Percentiles rank a stretch among this genome's conserved stretches.
These are phyloP conservation scores for Plasmodium fragile DNA, from an alignment of 169 alveolate species.

Conservation along the genomic window DNA sequence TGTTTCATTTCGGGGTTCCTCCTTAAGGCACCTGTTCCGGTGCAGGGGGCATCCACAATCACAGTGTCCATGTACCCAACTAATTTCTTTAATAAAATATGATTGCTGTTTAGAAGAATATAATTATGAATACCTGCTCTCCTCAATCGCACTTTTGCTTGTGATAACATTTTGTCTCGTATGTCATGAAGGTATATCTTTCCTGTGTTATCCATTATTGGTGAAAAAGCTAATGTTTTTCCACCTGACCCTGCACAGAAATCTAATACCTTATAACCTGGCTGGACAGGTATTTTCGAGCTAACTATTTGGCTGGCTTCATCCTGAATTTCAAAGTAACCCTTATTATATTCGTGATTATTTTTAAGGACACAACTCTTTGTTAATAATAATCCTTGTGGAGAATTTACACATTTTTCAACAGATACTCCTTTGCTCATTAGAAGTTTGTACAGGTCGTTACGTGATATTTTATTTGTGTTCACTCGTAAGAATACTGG, in stretches of 20 bases:
- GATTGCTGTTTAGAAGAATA: slow-evolving; percentile 84
- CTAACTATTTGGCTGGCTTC: slow-evolving; percentile 92
- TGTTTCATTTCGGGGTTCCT: slow-evolving; percentile 95
- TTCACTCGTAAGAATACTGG: slow-evolving; percentile 88
- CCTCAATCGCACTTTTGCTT: slow-evolving; percentile 92
- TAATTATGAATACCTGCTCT: slow-evolving; percentile 94
- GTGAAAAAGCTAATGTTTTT: slow-evolving; percentile 93
- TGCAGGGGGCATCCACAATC: slow-evolving; percentile 95
- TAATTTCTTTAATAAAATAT: slow-evolving; percentile 78
- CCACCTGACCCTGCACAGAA: slow-evolving; percentile 97
- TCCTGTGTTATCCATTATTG: slow-evolving; percentile 91
- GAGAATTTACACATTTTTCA: slow-evolving; percentile 90
- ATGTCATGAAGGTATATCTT: slow-evolving; percentile 93
- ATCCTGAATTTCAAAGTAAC: slow-evolving; percentile 94
- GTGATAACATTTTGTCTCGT: slow-evolving; percentile 61
- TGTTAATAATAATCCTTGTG: slow-evolving; percentile 88
- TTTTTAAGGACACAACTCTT: slow-evolving; percentile 86
- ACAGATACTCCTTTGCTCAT: slow-evolving; percentile 88
- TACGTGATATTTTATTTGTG: slow-evolving; percentile 79
- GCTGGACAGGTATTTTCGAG: slow-evolving; percentile 88
- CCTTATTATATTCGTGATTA: slow-evolving; percentile 91
- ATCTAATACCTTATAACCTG: slow-evolving; percentile 93
- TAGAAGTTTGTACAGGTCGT: slow-evolving; percentile 82
- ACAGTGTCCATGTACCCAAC: slow-evolving; percentile 93
- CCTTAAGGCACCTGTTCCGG: slow-evolving; percentile 95